A percentile compares a stretch with the other conserved stretches of the same genome.
These are phyloP conservation scores for Laburnicola sp. DNA, from an alignment of 2,329 filamentous ascomycete species.

Conservation along the genomic window DNA sequence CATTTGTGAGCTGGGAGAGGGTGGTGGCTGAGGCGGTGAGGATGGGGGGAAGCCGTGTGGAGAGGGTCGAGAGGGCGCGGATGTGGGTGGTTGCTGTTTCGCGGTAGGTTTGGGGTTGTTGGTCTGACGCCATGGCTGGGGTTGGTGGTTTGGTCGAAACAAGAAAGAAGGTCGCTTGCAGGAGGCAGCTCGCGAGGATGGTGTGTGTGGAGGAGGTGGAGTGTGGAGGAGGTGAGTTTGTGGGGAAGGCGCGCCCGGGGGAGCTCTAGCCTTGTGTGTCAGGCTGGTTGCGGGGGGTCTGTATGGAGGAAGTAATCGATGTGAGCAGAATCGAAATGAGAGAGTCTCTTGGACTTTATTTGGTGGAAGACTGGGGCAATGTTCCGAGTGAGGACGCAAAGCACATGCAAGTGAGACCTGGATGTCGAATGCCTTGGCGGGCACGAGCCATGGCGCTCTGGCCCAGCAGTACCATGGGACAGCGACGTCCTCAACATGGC, in stretches of 20 bases:
- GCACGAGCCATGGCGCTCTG: conserved; percentile 17
- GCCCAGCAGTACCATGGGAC: conserved; percentile 29
- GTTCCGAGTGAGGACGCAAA: no score
- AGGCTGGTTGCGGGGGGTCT: no score
- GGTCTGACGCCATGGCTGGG: conserved; percentile 11
- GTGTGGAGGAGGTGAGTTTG: background rate
- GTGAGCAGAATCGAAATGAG: no score
- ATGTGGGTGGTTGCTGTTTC: conserved; percentile 39
- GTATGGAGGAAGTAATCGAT: no score
- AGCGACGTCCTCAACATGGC: conserved; percentile 21
- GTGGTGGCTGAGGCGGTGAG: conserved; percentile 80
- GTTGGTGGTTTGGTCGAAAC: no score
- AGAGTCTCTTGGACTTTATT: no score
- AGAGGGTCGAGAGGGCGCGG: conserved; percentile 35
- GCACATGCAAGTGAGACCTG: no score
- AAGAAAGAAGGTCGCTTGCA: no score
- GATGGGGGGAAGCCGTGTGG: conserved; percentile 42
- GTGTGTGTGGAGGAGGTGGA: background rate
- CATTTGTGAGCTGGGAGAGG: conserved; percentile 63
- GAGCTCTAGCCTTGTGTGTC: no score
- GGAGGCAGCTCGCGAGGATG: no score
- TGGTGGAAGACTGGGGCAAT: no score
- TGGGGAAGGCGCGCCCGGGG: background rate
- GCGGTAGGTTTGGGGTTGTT: conserved; percentile 26
- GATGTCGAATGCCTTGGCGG: no score